These are phyloP conservation scores for Basidiobolus heterosporus DNA, from an alignment of 371 early-diverging fungal genomes.

Conservation along the genomic window DNA sequence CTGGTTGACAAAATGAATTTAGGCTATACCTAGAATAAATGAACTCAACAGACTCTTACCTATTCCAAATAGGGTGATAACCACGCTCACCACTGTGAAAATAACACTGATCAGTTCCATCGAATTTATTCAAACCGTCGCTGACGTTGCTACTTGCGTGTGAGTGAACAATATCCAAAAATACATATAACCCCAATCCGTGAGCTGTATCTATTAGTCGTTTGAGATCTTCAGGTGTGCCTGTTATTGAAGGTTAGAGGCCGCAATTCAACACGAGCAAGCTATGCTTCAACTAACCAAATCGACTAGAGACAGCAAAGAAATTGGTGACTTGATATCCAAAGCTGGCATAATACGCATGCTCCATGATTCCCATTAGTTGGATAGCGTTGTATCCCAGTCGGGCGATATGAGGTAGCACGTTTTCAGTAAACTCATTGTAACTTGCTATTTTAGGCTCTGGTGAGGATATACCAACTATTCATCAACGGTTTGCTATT, in stretches of 20 bases:
- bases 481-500: too few relatives aligned
- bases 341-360: constrained; percentile 93
- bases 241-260: too few relatives aligned
- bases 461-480: constrained; percentile 76
- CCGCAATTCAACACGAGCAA: too few relatives aligned
- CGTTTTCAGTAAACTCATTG: constrained; percentile 68
- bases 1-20: constrained; percentile 3
- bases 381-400: constrained; percentile 89
- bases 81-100: constrained; percentile 83
- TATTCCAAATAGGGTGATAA: constrained; percentile 84
- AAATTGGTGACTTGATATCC: constrained; percentile 95
- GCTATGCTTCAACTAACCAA: constrained; percentile 24
- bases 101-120: constrained; percentile 88
- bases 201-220: constrained; percentile 84
- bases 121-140: constrained; percentile 89
- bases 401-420: constrained; percentile 69
- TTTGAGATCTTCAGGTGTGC: constrained; percentile 76
- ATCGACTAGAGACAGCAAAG: constrained; percentile 80
- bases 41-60: constrained; percentile 6
- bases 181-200: constrained; percentile 65
- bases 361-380: constrained; percentile 96
- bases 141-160: constrained; percentile 86
- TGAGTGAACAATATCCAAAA: constrained; percentile 94
- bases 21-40: too few relatives aligned
- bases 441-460: constrained; percentile 71